Percentiles rank a stretch among this genome's conserved stretches.
phyloP scores from a whole-genome alignment of 495 filamentous ascomycete species.

The Hypomontagnella monticulosa region DNA sequence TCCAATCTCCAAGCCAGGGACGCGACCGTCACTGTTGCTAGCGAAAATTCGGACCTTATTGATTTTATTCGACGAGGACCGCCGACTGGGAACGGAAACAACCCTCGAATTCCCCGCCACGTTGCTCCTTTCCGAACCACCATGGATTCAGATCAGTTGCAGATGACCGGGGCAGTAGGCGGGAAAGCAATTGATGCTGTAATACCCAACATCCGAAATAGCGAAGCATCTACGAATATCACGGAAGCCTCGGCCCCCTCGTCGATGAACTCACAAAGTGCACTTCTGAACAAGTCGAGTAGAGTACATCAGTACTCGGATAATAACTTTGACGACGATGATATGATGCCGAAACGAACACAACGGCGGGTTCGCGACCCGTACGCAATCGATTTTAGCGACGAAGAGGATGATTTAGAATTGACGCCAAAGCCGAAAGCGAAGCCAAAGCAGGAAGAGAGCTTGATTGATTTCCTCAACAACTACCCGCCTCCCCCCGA shows the following conservation, averaged over 20 bases:
- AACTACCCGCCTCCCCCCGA: slow-evolving; percentile 78
- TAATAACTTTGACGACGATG: slow-evolving; percentile 54
- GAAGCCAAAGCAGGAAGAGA: slow-evolving; percentile 67
- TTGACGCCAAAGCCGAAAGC: slow-evolving; percentile 48
- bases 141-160: slow-evolving; percentile 83
- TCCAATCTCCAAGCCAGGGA: slow-evolving; percentile 75
- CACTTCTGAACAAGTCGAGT: slow-evolving; percentile 52
- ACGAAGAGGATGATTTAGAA: slow-evolving; percentile 71
- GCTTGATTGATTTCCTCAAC: slow-evolving; percentile 87
- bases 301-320: slow-evolving; percentile 30
- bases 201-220: slow-evolving; percentile 53
- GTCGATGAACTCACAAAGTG: slow-evolving; percentile 64
- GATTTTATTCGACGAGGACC: slow-evolving; percentile 93
- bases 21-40: slow-evolving; percentile 66
- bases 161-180: slow-evolving; percentile 58
- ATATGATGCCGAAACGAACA: slow-evolving; percentile 69
- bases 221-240: slow-evolving; percentile 56
- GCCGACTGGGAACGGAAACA: slow-evolving; percentile 55
- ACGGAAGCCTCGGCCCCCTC: slow-evolving; percentile 53
- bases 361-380: slow-evolving; percentile 84
- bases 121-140: slow-evolving; percentile 87
- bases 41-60: slow-evolving; percentile 83
- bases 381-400: slow-evolving; percentile 88
- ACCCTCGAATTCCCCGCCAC: slow-evolving; percentile 78
- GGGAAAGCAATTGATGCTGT: slow-evolving; percentile 61